Percentiles rank a stretch among this genome's conserved stretches.
phyloP scores from a whole-genome alignment of 2,329 filamentous ascomycete species.

The Pyrenochaeta sp. region DNA sequence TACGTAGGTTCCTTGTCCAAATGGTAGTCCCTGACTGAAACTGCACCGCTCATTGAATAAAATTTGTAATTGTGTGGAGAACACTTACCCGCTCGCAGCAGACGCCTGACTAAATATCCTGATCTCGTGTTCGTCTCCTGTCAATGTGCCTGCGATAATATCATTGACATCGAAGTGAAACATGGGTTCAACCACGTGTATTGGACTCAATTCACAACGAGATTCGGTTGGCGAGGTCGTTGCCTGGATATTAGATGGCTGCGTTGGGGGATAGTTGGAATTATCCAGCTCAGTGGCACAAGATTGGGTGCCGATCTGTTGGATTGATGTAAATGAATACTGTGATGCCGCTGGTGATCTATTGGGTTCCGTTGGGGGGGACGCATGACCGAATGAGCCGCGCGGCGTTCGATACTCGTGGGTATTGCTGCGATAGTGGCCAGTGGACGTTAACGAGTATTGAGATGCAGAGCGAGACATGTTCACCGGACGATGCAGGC shows the following conservation, averaged over 20 bases:
- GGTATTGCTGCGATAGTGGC: conserved; percentile 1
- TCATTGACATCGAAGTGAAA: conserved; percentile 3
- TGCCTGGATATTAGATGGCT: not conserved
- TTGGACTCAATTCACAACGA: not conserved
- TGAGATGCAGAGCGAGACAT: conserved; percentile 24
- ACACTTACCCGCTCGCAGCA: conserved; percentile 14
- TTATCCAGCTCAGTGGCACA: not conserved
- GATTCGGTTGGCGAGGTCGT: not conserved
- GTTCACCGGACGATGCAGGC: conserved; percentile 9
- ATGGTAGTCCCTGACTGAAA: not conserved
- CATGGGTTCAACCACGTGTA: not conserved
- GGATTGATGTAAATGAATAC: conserved; percentile 8
- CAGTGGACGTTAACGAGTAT: conserved; percentile 11
- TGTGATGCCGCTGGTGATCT: conserved; percentile 16
- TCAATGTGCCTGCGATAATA: not conserved
- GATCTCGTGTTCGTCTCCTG: not conserved
- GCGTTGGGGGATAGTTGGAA: not conserved
- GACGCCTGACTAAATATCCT: not conserved
- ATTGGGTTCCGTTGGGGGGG: not conserved
- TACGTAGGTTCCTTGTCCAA: not conserved
- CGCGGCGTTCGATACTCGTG: not conserved
- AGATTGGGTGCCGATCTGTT: conserved; percentile 1
- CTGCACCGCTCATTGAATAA: conserved; percentile 6
- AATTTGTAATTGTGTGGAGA: conserved; percentile 5
- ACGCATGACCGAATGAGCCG: conserved; percentile 1